Percentiles rank a stretch among this genome's conserved stretches.
These are phyloP conservation scores for Amaranthus hypochondriacus DNA, from an alignment of 148 eudicot species.

Conservation along the genomic window DNA sequence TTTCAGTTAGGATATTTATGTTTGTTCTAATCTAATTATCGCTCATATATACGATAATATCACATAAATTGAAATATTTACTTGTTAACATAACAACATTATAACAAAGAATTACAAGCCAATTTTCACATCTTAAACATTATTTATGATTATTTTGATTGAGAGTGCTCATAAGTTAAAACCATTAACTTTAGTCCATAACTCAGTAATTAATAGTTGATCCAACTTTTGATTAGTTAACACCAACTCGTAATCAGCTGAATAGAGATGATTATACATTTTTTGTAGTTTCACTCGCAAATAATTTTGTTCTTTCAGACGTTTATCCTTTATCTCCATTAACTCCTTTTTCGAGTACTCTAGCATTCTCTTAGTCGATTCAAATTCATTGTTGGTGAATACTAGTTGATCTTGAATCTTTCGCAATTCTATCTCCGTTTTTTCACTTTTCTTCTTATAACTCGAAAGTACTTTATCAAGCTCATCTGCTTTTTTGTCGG, in stretches of 20 bases:
- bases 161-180: not conserved
- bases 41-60: too few relatives aligned
- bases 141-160: not conserved
- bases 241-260: not conserved
- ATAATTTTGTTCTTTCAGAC: not conserved
- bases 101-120: too few relatives aligned
- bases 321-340: constrained; percentile 10
- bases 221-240: constrained; percentile 4
- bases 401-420: not conserved
- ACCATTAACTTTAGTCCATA: not conserved
- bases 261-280: not conserved
- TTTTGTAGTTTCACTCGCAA: not conserved
- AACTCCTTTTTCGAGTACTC: constrained; percentile 7
- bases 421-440: not conserved
- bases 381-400: constrained; percentile 5
- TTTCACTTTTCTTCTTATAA: not conserved
- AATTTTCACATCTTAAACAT: too few relatives aligned
- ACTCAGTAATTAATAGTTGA: constrained; percentile 1
- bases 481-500: not conserved
- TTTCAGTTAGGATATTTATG: too few relatives aligned
- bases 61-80: too few relatives aligned
- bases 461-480: not conserved
- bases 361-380: not conserved
- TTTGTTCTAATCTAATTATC: too few relatives aligned
- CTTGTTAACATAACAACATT: too few relatives aligned